These are phyloP conservation scores for Trifolium repens DNA, from an alignment of 306 rosid species.

Conservation along the genomic window DNA sequence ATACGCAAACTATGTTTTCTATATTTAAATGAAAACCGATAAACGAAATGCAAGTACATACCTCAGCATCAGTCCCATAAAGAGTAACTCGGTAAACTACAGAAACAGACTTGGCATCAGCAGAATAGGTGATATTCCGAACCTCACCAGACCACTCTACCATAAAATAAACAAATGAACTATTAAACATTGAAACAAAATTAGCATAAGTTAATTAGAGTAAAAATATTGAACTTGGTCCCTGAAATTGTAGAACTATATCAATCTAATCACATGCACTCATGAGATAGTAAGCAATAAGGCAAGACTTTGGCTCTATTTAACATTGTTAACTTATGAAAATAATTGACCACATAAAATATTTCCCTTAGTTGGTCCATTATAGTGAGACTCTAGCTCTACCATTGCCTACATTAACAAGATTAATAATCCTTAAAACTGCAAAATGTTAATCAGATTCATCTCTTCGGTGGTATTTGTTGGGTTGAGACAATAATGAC, in stretches of 20 bases:
- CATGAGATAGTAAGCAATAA: too few species aligned
- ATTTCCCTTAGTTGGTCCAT: too few species aligned
- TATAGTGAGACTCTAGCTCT: background rate
- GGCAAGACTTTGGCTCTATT: too few species aligned
- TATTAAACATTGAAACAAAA: background rate
- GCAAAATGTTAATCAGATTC: too few species aligned
- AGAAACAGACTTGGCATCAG: conserved; percentile 74
- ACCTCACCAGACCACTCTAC: conserved; percentile 93
- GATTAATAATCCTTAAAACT: too few species aligned
- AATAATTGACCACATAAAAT: too few species aligned
- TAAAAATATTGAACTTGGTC: background rate
- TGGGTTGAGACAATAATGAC: too few species aligned
- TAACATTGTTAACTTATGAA: too few species aligned
- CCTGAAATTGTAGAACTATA: background rate
- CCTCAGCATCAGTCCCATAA: conserved; percentile 95
- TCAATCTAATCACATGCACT: background rate
- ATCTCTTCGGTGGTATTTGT: too few species aligned
- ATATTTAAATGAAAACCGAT: too few species aligned
- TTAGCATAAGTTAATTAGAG: background rate
- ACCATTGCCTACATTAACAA: background rate
- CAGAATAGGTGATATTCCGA: conserved; percentile 63
- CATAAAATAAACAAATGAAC: background rate
- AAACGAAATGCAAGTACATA: background rate
- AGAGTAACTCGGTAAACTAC: conserved; percentile 87
- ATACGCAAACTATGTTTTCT: too few species aligned